Conservation (phyloP, 495 filamentous ascomycete genomes). For the Clohesyomyces aquaticus region DNA sequence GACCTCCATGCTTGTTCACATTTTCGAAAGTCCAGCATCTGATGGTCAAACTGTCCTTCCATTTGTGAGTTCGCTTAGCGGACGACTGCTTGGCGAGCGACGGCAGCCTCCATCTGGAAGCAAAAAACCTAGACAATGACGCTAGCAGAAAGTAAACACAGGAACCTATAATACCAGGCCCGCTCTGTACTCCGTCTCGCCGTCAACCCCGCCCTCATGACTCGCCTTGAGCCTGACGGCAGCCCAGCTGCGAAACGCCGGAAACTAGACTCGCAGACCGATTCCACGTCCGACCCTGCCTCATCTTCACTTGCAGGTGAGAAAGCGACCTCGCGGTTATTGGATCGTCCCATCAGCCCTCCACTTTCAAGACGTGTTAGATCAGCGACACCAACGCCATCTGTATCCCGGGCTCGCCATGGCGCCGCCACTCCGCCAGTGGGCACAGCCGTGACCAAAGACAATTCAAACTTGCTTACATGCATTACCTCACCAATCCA, state of each 20-base stretch:
- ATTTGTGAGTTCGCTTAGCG: neutral
- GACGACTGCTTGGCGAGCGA: neutral
- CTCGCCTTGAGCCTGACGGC: neutral
- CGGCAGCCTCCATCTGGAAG: neutral
- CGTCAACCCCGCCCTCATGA: neutral
- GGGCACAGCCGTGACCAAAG: too few species aligned
- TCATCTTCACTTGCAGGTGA: neutral
- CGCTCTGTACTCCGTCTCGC: too few species aligned
- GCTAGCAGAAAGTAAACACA: neutral
- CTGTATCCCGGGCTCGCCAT: neutral
- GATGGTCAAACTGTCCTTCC: too few species aligned
- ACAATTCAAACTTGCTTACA: too few species aligned
- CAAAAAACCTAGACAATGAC: neutral
- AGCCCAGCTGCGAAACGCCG: conserved; percentile 6
- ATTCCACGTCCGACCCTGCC: neutral
- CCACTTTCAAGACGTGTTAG: conserved; percentile 12
- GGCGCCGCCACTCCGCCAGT: too few species aligned
- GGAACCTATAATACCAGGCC: too few species aligned
- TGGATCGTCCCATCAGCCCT: conserved; percentile 29
- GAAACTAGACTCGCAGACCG: neutral
- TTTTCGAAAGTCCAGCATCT: too few species aligned
- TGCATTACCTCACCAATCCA: conserved; percentile 70
- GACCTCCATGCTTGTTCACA: too few species aligned
- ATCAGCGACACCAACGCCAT: conserved; percentile 11
- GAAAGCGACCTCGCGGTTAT: neutral